Evolutionary conservation across 345 rosid species (phyloP), one percentile per base, ranked within the genome.

Genomic region (Salix purpurea): DNA sequence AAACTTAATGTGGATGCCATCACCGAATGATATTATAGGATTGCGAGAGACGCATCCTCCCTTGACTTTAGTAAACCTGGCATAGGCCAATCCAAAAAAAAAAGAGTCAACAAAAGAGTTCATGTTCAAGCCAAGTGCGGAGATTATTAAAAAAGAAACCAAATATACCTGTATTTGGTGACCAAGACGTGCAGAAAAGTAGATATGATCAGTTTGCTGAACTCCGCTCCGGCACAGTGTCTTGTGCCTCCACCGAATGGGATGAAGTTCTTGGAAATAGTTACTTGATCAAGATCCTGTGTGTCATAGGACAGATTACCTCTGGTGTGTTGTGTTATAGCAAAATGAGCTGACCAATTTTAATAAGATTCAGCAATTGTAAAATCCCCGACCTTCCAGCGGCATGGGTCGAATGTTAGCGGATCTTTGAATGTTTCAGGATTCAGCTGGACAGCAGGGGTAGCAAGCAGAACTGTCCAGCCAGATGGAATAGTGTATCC

Each of bases 311-410:
- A 46, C 18, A 46, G 4, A 46, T 14, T 40, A 40, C 14, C 3
- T 40, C 11, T 40, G 44, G 44, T 9, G 44, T 40, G 44, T 40
- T 40, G 11, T 40, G 44, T 40, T 40, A 40, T 9, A 40, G 44
- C 12, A 40, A 40, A 9, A 10, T 40, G 44, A 40, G 2, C 9
- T 40, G 44, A 40, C 8, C 12, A 40, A 9, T 40, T 9, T 7
- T 40, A 44, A 2, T 44, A 44, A 44, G 50, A 4, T 44, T 44
- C 16, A 2, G 50, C 4, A 44, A 44, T 12, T 13, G 16, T 44
- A 13, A 44, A 44, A 13, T 11, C 5, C 15, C 16, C 5, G 0
- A 82, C 79, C 88, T 86, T 78, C 87, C 87, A 87, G 73, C 90
- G 77, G 83, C 87, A 58, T 58, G 64, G 64, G 10, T 58, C 19